Conservation (phyloP, 805 yeast genomes). For the Saccharomyces mikatae region DNA sequence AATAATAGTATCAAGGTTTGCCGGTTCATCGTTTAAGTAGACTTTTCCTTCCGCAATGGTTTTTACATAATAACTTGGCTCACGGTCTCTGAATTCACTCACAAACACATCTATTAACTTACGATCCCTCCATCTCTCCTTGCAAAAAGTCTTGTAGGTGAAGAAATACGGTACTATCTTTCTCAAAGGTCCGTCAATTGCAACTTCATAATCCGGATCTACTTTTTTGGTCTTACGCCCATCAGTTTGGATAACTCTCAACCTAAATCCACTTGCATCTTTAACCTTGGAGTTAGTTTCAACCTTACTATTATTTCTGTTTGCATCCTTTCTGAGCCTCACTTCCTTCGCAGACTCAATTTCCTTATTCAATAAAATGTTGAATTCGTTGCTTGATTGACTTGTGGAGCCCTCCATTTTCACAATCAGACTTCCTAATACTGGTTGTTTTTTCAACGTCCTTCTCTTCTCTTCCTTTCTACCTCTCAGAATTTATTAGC, state of each 20-base stretch:
- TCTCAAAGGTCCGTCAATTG: slow-evolving; percentile 53
- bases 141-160: slow-evolving; percentile 87
- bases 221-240: slow-evolving; percentile 44
- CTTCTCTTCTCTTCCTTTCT: background rate
- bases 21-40: slow-evolving; percentile 56
- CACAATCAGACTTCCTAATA: background rate
- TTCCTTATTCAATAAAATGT: slow-evolving; percentile 8
- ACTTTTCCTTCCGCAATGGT: slow-evolving; percentile 60
- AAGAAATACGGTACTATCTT: slow-evolving; percentile 78
- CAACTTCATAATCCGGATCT: slow-evolving; percentile 49
- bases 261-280: slow-evolving; percentile 28
- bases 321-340: slow-evolving; percentile 4
- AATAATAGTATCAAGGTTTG: slow-evolving; percentile 56
- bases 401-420: background rate
- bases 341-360: slow-evolving; percentile 7
- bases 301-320: background rate
- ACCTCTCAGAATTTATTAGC: background rate
- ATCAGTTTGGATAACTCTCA: slow-evolving; percentile 19
- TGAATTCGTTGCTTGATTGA: slow-evolving; percentile 4
- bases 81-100: slow-evolving; percentile 76
- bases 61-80: slow-evolving; percentile 53
- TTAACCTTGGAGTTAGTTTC: slow-evolving; percentile 9
- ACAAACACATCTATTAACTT: slow-evolving; percentile 71
- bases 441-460: background rate
- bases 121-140: slow-evolving; percentile 84